phyloP scores from a whole-genome alignment of 2,329 filamentous ascomycete species.

The Epichloe amarillans region DNA sequence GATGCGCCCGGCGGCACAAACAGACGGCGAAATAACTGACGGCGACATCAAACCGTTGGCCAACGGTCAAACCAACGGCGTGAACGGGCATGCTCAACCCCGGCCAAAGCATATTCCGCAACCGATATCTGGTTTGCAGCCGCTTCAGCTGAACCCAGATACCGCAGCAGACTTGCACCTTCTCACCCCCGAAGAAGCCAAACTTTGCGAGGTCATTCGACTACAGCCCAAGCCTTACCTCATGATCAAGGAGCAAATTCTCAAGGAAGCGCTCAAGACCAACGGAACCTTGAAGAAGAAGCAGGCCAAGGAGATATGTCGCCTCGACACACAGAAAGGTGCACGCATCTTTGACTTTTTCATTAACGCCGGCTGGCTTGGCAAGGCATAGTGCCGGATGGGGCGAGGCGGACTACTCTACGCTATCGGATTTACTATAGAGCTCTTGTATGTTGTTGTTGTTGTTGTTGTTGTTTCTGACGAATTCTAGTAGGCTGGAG shows the following conservation, averaged over 20 bases:
- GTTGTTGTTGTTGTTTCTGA: not conserved
- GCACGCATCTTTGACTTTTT: conserved; percentile 89
- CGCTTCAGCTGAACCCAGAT: conserved; percentile 59
- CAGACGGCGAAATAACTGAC: conserved; percentile 27
- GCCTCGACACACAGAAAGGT: conserved; percentile 74
- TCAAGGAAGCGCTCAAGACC: conserved; percentile 80
- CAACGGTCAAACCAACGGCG: conserved; percentile 14
- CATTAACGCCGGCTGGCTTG: conserved; percentile 83
- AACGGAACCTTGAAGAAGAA: conserved; percentile 90
- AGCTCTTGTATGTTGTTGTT: not conserved
- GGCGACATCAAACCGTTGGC: conserved; percentile 22
- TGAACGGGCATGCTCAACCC: conserved; percentile 20
- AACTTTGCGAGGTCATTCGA: conserved; percentile 72
- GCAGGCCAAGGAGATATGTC: conserved; percentile 72
- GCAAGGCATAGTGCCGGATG: conserved; percentile 47
- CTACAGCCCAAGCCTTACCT: conserved; percentile 90
- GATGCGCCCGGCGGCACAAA: conserved; percentile 34
- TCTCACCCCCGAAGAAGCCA: conserved; percentile 71
- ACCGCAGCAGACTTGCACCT: conserved; percentile 74
- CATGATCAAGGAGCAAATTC: conserved; percentile 83
- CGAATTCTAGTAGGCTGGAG: not conserved
- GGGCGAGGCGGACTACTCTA: not conserved
- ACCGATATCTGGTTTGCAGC: conserved; percentile 46
- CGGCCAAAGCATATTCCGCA: conserved; percentile 40
- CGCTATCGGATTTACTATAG: no score